phyloP scores from a whole-genome alignment of 2,329 filamentous ascomycete species.

The Fusarium multiceps region DNA sequence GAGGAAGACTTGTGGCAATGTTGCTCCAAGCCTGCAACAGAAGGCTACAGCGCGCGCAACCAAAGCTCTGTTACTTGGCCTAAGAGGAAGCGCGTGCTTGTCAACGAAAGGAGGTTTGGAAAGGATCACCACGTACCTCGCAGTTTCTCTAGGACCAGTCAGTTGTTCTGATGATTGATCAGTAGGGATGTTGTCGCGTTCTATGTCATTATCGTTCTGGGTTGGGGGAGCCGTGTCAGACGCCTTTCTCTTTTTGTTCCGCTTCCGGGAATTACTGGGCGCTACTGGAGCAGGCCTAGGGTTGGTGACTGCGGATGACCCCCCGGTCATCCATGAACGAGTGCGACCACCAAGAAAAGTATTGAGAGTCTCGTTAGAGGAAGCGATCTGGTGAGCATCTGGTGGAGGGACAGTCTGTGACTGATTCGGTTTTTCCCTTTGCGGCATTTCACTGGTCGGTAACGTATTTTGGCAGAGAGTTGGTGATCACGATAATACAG shows the following conservation, averaged over 20 bases:
- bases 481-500: constrained; percentile 7
- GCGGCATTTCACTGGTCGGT: constrained; percentile 43
- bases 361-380: constrained; percentile 56
- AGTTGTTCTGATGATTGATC: constrained; percentile 22
- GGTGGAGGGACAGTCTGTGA: constrained; percentile 28
- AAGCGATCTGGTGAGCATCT: constrained; percentile 49
- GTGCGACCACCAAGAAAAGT: constrained; percentile 53
- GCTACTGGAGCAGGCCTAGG: constrained; percentile 16
- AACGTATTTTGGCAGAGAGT: constrained; percentile 10
- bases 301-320: constrained; percentile 13
- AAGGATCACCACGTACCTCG: constrained; percentile 21
- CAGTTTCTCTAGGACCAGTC: constrained; percentile 15
- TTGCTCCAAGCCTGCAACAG: constrained; percentile 3
- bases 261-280: constrained; percentile 38
- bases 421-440: constrained; percentile 31
- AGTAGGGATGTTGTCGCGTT: constrained; percentile 11
- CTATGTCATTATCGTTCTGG: constrained; percentile 26
- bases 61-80: neutral
- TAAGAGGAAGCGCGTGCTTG: neutral
- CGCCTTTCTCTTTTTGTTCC: constrained; percentile 28
- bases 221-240: constrained; percentile 14
- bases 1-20: constrained; percentile 6
- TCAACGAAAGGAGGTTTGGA: neutral
- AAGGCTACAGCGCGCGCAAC: constrained; percentile 11
- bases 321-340: constrained; percentile 47